Evolutionary conservation across 139 green algal genomes (phyloP).

Genomic region (Nannochloris sp.): DNA sequence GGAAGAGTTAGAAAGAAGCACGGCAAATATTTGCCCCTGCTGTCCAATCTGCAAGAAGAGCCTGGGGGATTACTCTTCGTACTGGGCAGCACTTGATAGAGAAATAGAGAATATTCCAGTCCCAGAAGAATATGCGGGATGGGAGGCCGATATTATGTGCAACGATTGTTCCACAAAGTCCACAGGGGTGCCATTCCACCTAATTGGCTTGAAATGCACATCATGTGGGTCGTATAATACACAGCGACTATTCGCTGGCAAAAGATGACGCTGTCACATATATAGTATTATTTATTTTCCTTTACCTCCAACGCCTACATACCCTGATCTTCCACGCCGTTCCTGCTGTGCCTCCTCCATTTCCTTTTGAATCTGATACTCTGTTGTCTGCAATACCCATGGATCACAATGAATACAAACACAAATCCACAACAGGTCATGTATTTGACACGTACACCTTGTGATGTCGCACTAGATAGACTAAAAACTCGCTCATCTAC

Average conservation of each 20-base stretch:
- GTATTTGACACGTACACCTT: conserved; percentile 28
- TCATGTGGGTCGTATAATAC: conserved; percentile 73
- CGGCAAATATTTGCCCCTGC: conserved; percentile 40
- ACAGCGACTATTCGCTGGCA: conserved; percentile 13
- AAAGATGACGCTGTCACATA: no score
- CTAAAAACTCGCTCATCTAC: conserved; percentile 62
- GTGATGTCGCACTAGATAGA: conserved; percentile 55
- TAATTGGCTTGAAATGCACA: conserved; percentile 65
- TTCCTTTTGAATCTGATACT: conserved; percentile 2
- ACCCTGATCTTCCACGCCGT: neutral
- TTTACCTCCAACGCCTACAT: neutral
- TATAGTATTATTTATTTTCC: no score
- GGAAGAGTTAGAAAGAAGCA: conserved; percentile 35
- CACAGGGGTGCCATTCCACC: conserved; percentile 44
- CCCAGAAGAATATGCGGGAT: conserved; percentile 51
- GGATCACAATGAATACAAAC: neutral
- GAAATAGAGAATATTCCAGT: conserved; percentile 47
- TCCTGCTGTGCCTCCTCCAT: neutral
- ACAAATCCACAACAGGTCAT: neutral
- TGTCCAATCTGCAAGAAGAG: conserved; percentile 71
- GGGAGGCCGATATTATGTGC: conserved; percentile 50
- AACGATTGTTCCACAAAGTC: conserved; percentile 55
- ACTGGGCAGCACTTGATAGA: conserved; percentile 55
- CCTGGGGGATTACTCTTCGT: conserved; percentile 27
- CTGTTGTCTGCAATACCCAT: neutral